A percentile compares a stretch with the other conserved stretches of the same genome.
Conservation (phyloP, 805 yeast species). For the Maudiozyma barnettii region DNA sequence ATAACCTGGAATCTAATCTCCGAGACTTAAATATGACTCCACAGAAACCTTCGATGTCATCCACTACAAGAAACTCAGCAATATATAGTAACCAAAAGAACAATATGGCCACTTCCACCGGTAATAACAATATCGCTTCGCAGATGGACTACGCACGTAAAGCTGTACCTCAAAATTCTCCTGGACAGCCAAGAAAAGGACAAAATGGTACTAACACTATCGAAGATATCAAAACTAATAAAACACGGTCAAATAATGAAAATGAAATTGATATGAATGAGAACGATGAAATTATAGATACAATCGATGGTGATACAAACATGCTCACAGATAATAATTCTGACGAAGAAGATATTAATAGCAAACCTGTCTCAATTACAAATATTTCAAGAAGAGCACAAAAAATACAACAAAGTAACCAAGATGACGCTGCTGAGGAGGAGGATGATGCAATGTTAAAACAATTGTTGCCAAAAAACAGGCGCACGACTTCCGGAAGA, state of each 20-base stretch:
- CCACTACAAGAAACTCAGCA: not conserved
- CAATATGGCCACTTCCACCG: not conserved
- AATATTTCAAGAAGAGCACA: conserved; percentile 6
- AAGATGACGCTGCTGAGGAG: conserved; percentile 1
- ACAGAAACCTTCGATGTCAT: conserved; percentile 19
- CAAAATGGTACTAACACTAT: conserved; percentile 26
- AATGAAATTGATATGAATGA: not conserved
- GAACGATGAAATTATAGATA: not conserved
- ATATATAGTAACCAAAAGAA: not conserved
- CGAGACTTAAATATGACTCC: conserved; percentile 25
- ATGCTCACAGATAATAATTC: conserved; percentile 9
- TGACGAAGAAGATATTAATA: conserved; percentile 10
- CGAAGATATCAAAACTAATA: conserved; percentile 25
- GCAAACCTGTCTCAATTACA: conserved; percentile 19
- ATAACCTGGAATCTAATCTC: conserved; percentile 5
- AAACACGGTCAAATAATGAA: not conserved
- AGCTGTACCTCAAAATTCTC: conserved; percentile 80
- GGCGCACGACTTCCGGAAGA: conserved; percentile 25
- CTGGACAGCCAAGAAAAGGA: conserved; percentile 90
- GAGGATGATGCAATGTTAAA: conserved; percentile 16
- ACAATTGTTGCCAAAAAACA: conserved; percentile 26
- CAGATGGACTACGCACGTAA: conserved; percentile 19
- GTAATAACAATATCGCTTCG: conserved; percentile 20
- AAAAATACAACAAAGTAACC: conserved; percentile 1
- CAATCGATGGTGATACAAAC: conserved; percentile 2